Evolutionary conservation across 495 filamentous ascomycete genomes (phyloP).

Genomic region (Penicillium robsamsonii): DNA sequence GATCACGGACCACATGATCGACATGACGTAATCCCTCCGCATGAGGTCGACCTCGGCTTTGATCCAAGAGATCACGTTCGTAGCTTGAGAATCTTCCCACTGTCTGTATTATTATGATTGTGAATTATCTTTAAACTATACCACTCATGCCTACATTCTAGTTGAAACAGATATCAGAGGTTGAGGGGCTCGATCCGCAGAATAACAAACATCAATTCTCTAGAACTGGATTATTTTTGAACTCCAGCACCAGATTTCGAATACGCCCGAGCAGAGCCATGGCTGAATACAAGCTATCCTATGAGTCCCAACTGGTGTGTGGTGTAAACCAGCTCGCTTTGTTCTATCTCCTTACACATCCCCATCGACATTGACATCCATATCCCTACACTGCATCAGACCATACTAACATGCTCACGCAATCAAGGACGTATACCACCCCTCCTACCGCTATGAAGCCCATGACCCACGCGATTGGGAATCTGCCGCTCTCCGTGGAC

Average conservation of each 20-base stretch:
- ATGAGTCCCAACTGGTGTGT: constrained; percentile 36
- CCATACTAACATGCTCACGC: constrained; percentile 6
- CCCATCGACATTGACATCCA: too few relatives aligned
- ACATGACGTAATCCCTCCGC: constrained; percentile 31
- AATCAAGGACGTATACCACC: constrained; percentile 49
- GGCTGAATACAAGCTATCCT: constrained; percentile 34
- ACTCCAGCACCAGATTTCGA: not conserved
- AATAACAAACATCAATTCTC: not conserved
- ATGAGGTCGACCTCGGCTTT: constrained; percentile 23
- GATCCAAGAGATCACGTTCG: constrained; percentile 18
- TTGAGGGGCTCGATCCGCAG: not conserved
- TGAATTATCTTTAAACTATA: not conserved
- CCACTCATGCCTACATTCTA: not conserved
- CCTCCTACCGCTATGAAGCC: constrained; percentile 48
- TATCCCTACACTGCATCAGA: not conserved
- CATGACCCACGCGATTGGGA: constrained; percentile 35
- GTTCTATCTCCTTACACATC: not conserved
- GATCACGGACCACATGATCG: constrained; percentile 19
- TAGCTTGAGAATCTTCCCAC: constrained; percentile 3
- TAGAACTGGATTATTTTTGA: not conserved
- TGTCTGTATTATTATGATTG: not conserved
- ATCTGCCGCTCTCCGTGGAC: constrained; percentile 39
- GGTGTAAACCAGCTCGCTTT: not conserved
- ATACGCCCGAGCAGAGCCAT: constrained; percentile 8
- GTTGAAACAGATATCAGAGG: not conserved